A percentile compares a stretch with the other conserved stretches of the same genome.
Evolutionary conservation across 176 grass and related monocot species (phyloP).

Genomic region (Triticum aestivum): DNA sequence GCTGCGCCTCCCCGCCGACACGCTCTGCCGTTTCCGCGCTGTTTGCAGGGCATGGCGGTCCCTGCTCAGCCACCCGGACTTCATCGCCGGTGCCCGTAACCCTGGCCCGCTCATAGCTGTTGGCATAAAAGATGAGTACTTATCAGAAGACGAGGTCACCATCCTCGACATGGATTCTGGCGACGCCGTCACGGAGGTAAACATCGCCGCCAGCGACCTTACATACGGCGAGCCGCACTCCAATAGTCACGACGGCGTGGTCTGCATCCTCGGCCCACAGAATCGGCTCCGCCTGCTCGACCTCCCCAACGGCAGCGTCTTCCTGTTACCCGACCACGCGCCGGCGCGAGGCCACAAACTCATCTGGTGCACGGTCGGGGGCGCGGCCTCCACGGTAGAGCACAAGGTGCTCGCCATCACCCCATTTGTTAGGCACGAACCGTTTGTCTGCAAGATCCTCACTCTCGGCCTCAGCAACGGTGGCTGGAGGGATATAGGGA

Average conservation of each 20-base stretch:
- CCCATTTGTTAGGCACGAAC: fast-evolving
- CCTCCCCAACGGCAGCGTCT: background rate
- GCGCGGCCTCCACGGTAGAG: background rate
- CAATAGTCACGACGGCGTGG: background rate
- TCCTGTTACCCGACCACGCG: background rate
- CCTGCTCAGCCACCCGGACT: background rate
- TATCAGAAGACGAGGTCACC: background rate
- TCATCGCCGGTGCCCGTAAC: background rate
- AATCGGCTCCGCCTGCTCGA: background rate
- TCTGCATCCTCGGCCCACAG: background rate
- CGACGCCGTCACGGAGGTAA: background rate
- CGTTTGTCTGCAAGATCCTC: background rate
- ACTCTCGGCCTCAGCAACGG: background rate
- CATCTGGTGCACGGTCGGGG: background rate
- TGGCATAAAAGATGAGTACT: background rate
- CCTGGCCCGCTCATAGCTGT: background rate
- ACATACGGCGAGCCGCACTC: background rate
- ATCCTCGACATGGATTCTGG: background rate
- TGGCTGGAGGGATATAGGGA: background rate
- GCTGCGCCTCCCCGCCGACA: background rate
- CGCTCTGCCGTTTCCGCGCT: background rate
- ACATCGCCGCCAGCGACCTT: background rate
- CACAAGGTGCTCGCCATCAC: background rate
- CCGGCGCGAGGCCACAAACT: too few species aligned
- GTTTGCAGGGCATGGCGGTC: background rate